phyloP scores from a whole-genome alignment of 305 asterid genomes.

The Petunia hybrid region DNA sequence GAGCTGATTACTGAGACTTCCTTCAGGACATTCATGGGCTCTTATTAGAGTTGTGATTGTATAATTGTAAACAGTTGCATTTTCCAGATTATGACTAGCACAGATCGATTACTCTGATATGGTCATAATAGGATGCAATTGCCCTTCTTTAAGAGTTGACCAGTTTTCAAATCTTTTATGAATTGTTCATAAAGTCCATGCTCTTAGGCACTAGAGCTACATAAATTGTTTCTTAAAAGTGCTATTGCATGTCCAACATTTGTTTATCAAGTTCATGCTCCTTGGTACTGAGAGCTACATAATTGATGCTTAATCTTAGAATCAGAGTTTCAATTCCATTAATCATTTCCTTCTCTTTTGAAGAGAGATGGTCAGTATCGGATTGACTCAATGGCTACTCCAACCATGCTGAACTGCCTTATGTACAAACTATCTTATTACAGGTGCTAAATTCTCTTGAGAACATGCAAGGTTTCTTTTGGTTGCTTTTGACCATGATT shows the following conservation, averaged over 20 bases:
- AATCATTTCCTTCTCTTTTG: conserved; percentile 34
- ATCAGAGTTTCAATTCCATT: conserved; percentile 19
- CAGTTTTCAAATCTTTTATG: not conserved
- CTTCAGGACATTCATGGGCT: not conserved
- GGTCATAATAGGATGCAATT: not conserved
- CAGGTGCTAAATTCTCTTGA: conserved; percentile 61
- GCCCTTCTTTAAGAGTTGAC: not conserved
- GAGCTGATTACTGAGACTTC: not conserved
- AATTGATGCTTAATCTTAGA: not conserved
- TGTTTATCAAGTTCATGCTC: conserved; percentile 6
- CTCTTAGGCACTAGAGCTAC: conserved; percentile 10
- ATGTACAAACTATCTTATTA: conserved; percentile 98
- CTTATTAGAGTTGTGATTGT: not conserved
- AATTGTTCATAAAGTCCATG: conserved; percentile 11
- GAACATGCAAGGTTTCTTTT: conserved; percentile 21
- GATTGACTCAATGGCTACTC: conserved; percentile 93
- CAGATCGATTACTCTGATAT: conserved; percentile 15
- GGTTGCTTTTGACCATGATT: conserved; percentile 4
- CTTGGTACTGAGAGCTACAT: not conserved
- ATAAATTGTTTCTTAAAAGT: not conserved
- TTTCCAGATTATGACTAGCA: not conserved
- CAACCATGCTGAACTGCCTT: conserved; percentile 94
- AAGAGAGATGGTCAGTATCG: conserved; percentile 99
- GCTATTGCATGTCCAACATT: not conserved
- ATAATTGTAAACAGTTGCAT: not conserved